Evolutionary conservation across 2,329 filamentous ascomycete species (phyloP).

Genomic region (Arthroderma sp.): DNA sequence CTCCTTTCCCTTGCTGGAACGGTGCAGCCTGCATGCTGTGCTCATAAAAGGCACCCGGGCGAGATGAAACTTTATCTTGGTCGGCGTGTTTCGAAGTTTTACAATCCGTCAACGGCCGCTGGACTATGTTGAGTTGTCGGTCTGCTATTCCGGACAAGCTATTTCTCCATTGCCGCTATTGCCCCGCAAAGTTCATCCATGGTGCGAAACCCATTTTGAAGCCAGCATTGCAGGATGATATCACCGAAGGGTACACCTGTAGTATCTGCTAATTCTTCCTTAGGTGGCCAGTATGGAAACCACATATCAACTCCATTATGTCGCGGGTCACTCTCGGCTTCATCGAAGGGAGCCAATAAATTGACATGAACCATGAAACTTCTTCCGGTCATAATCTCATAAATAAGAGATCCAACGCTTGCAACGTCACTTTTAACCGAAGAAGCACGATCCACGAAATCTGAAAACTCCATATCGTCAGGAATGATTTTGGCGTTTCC

Average conservation of each 20-base stretch:
- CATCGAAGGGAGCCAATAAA: background rate
- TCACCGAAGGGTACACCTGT: slow-evolving; percentile 2
- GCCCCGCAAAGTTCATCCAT: background rate
- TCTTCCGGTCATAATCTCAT: slow-evolving; percentile 8
- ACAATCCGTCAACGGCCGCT: too few relatives aligned
- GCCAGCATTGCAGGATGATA: slow-evolving; percentile 4
- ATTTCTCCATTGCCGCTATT: too few relatives aligned
- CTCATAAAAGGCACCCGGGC: too few relatives aligned
- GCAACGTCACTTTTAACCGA: slow-evolving; percentile 10
- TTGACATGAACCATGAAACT: slow-evolving; percentile 6
- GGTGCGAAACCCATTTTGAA: slow-evolving; percentile 2
- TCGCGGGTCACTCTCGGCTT: slow-evolving; percentile 3
- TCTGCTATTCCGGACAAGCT: too few relatives aligned
- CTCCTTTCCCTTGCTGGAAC: too few relatives aligned
- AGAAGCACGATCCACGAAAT: slow-evolving; percentile 3
- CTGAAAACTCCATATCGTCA: slow-evolving; percentile 5
- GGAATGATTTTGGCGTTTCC: slow-evolving; percentile 2
- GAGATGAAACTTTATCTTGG: too few relatives aligned
- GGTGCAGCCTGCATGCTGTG: too few relatives aligned
- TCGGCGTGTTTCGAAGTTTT: too few relatives aligned
- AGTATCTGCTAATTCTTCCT: slow-evolving; percentile 2
- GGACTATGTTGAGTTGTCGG: too few relatives aligned
- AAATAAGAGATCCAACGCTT: slow-evolving; percentile 11
- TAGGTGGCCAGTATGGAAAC: slow-evolving; percentile 2
- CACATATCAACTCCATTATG: slow-evolving; percentile 3